Evolutionary conservation across 352 stramenopile species (phyloP).

Genomic region (Globisporangium radiosum): DNA sequence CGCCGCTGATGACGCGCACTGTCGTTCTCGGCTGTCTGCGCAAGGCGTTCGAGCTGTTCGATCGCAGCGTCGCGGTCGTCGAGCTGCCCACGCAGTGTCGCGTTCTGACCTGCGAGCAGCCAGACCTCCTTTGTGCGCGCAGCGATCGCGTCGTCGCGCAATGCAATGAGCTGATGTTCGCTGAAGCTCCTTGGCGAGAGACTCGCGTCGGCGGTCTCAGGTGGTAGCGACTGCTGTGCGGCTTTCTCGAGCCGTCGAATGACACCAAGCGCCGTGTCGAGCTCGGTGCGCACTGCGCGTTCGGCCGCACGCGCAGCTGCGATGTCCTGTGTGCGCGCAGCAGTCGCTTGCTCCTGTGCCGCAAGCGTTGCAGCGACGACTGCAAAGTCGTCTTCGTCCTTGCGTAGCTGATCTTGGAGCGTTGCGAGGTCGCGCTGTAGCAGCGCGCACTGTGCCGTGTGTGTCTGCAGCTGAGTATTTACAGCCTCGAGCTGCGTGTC

Average conservation of each 20-base stretch:
- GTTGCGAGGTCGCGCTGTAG: constrained; percentile 23
- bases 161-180: constrained; percentile 66
- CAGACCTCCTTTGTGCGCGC: constrained; percentile 69
- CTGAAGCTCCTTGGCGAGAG: constrained; percentile 66
- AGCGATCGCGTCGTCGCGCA: constrained; percentile 66
- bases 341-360: constrained; percentile 37
- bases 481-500: constrained; percentile 11
- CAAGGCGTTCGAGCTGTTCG: constrained; percentile 48
- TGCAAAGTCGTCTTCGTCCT: constrained; percentile 63
- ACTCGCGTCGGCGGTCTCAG: constrained; percentile 44
- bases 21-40: constrained; percentile 58
- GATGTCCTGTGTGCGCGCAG: constrained; percentile 32
- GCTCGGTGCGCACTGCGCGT: constrained; percentile 31
- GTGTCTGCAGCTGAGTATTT: constrained; percentile 8
- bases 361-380: constrained; percentile 52
- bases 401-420: constrained; percentile 39
- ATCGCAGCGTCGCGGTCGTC: constrained; percentile 60
- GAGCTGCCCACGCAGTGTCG: constrained; percentile 53
- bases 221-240: constrained; percentile 26
- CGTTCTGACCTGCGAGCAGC: constrained; percentile 61
- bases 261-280: constrained; percentile 28
- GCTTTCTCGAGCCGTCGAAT: constrained; percentile 43
- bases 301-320: constrained; percentile 19
- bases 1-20: constrained; percentile 37
- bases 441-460: constrained; percentile 17